These are phyloP conservation scores for Leonotis leonurus DNA, from an alignment of 257 asterid species.

Conservation along the genomic window DNA sequence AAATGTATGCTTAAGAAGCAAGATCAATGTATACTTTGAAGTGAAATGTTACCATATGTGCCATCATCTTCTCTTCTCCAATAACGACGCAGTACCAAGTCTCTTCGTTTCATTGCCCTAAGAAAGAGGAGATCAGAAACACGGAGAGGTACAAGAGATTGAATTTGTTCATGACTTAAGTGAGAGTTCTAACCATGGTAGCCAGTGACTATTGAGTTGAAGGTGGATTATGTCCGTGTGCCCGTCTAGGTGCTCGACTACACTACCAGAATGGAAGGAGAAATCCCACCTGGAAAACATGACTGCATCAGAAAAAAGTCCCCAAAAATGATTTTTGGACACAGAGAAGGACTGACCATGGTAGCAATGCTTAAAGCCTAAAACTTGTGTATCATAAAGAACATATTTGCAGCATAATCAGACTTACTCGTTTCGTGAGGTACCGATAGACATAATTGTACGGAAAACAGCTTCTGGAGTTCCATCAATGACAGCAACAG, in stretches of 20 bases:
- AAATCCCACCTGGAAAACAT: conserved; percentile 76
- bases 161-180: neutral
- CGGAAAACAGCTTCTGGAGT: conserved; percentile 84
- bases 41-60: conserved; percentile 55
- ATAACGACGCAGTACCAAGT: conserved; percentile 71
- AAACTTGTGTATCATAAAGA: too few relatives aligned
- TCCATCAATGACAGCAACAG: conserved; percentile 78
- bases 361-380: too few relatives aligned
- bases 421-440: conserved; percentile 82
- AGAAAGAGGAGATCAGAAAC: conserved; percentile 15
- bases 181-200: conserved; percentile 59
- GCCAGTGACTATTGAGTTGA: conserved; percentile 73
- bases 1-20: neutral
- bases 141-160: neutral
- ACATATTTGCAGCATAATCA: neutral
- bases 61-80: conserved; percentile 99
- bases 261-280: conserved; percentile 55
- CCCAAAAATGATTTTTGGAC: neutral
- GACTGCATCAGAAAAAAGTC: neutral
- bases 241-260: conserved; percentile 87
- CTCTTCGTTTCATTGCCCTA: conserved; percentile 85
- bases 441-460: conserved; percentile 75
- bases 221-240: conserved; percentile 81
- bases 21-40: neutral
- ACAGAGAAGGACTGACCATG: neutral